A percentile compares a stretch with the other conserved stretches of the same genome.
These are phyloP conservation scores for Amanita rimosa DNA, from an alignment of 768 basidiomycete genomes.

Conservation along the genomic window DNA sequence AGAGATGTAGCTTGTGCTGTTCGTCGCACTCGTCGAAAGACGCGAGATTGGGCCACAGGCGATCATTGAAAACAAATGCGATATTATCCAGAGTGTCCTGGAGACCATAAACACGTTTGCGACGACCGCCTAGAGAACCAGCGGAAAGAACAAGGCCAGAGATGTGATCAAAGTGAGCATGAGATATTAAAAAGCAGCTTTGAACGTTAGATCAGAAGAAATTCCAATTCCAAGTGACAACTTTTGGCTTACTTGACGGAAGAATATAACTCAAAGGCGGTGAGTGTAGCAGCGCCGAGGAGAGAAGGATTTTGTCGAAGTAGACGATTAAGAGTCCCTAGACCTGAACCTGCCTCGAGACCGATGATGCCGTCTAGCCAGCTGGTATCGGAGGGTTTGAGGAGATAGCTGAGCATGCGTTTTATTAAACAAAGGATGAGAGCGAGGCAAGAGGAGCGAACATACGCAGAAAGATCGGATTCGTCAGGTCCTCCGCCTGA, in stretches of 20 bases:
- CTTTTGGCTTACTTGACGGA: constrained; percentile 29
- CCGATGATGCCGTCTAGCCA: constrained; percentile 82
- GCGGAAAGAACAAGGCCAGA: constrained; percentile 75
- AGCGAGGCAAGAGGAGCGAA: constrained; percentile 10
- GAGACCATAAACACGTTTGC: constrained; percentile 54
- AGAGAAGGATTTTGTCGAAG: constrained; percentile 44
- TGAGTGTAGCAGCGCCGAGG: constrained; percentile 26
- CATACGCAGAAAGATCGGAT: constrained; percentile 79
- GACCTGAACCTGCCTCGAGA: constrained; percentile 86
- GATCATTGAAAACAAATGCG: constrained; percentile 62
- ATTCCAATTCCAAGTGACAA: neutral
- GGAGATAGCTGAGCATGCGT: constrained; percentile 54
- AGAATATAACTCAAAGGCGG: constrained; percentile 43
- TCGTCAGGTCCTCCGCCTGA: constrained; percentile 88
- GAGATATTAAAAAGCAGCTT: constrained; percentile 80
- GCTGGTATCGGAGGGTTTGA: constrained; percentile 52
- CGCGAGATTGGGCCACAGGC: constrained; percentile 80
- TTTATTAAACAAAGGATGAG: constrained; percentile 10
- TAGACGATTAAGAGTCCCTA: constrained; percentile 63
- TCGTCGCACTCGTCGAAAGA: constrained; percentile 60
- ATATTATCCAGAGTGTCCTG: constrained; percentile 55
- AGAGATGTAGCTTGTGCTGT: constrained; percentile 48
- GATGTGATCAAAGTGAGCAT: constrained; percentile 88
- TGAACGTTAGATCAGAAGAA: constrained; percentile 2
- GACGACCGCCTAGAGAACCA: constrained; percentile 53